phyloP scores from a whole-genome alignment of 164 flowering plant species.

The Macadamia integrifolia region DNA sequence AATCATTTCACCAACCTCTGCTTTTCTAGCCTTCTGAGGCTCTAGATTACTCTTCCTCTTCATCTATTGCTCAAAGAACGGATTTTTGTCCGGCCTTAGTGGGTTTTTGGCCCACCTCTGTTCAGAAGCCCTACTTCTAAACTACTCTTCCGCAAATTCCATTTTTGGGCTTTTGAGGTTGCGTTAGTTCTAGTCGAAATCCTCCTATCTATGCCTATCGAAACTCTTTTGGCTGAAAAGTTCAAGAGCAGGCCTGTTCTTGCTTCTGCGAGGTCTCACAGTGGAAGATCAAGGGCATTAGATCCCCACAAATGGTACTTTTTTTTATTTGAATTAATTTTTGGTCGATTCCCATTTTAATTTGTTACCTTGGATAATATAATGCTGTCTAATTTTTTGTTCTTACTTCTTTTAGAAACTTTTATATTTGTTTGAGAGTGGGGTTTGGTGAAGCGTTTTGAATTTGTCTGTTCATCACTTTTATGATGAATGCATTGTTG shows the following conservation, averaged over 20 bases:
- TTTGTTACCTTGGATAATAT: neutral
- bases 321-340: neutral
- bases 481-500: neutral
- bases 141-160: constrained; percentile 30
- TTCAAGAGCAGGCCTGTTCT: constrained; percentile 23
- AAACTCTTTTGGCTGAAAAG: constrained; percentile 18
- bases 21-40: constrained; percentile 6
- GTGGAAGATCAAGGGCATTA: constrained; percentile 38
- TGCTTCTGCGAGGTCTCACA: constrained; percentile 27
- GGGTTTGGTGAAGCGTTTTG: neutral
- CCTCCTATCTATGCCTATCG: constrained; percentile 31
- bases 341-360: neutral
- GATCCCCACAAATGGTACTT: neutral
- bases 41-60: neutral
- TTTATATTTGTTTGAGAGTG: neutral
- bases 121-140: constrained; percentile 28
- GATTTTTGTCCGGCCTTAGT: constrained; percentile 12
- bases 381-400: neutral
- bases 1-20: neutral
- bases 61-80: neutral
- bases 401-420: neutral
- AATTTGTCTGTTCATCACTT: too few species aligned
- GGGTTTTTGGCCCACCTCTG: constrained; percentile 33
- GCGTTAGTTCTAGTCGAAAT: constrained; percentile 30
- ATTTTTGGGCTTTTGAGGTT: constrained; percentile 23